These are phyloP conservation scores for Coelastrella sp. DNA, from an alignment of 139 green algal genomes.

Conservation along the genomic window DNA sequence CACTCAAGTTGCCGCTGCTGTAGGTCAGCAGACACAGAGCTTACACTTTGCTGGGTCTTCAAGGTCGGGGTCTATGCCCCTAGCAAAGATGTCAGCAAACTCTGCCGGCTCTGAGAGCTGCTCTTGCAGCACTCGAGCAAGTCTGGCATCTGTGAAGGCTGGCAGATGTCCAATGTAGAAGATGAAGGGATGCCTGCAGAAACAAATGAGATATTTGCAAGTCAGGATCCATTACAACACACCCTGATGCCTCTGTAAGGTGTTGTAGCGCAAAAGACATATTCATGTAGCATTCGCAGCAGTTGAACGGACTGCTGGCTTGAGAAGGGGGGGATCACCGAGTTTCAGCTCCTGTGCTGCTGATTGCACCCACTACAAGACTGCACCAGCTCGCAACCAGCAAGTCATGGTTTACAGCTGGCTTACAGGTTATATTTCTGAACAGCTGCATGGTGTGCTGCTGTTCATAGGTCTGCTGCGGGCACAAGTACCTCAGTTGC, in stretches of 20 bases:
- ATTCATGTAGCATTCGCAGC: no score
- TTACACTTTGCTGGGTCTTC: slow-evolving; percentile 40
- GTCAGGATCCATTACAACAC: not conserved
- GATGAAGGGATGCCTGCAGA: slow-evolving; percentile 28
- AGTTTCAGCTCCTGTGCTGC: no score
- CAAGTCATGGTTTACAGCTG: not conserved
- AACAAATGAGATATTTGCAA: not conserved
- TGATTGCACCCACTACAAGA: no score
- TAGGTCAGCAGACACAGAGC: not conserved
- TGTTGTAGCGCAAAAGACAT: not conserved
- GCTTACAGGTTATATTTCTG: not conserved
- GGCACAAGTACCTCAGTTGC: not conserved
- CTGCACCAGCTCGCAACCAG: no score
- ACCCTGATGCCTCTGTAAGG: no score
- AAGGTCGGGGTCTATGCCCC: slow-evolving; percentile 43
- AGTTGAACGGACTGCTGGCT: no score
- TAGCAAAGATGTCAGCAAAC: slow-evolving; percentile 27
- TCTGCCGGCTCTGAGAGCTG: not conserved
- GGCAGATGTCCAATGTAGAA: slow-evolving; percentile 42
- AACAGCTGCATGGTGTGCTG: not conserved
- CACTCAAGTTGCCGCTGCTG: no score
- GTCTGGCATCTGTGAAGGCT: slow-evolving; percentile 28
- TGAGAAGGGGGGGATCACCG: no score
- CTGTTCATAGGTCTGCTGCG: not conserved
- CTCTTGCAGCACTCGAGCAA: slow-evolving; percentile 12